Conservation (phyloP, 371 early-diverging fungal species). For the Smittium culicis region DNA sequence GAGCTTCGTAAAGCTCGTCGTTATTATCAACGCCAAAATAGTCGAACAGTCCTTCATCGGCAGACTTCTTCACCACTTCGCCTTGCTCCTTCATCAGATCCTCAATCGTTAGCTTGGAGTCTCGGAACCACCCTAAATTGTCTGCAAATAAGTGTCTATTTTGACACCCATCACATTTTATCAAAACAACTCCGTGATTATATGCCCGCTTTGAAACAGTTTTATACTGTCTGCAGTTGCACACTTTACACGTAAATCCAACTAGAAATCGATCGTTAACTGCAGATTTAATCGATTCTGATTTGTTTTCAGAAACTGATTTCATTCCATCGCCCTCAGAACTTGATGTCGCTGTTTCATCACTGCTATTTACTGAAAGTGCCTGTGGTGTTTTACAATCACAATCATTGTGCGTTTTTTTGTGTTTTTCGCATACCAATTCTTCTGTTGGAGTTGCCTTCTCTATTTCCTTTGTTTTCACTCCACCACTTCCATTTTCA, state of each 20-base stretch:
- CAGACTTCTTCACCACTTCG: slow-evolving; percentile 41
- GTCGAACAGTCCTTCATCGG: slow-evolving; percentile 24
- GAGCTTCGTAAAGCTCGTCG: neutral
- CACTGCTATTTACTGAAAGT: no score
- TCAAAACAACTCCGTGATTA: slow-evolving; percentile 79
- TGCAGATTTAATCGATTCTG: neutral
- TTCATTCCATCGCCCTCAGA: no score
- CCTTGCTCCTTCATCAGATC: slow-evolving; percentile 68
- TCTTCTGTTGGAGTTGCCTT: no score
- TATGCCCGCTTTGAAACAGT: slow-evolving; percentile 84
- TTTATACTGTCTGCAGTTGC: slow-evolving; percentile 66
- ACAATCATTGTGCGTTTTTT: no score
- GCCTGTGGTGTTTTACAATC: no score
- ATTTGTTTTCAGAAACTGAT: no score
- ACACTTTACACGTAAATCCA: slow-evolving; percentile 90
- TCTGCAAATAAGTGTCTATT: slow-evolving; percentile 91
- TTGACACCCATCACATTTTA: slow-evolving; percentile 80
- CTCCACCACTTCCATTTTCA: no score
- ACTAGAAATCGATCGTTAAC: slow-evolving; percentile 50
- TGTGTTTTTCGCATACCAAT: no score
- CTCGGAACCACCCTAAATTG: slow-evolving; percentile 82
- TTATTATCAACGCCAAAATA: slow-evolving; percentile 15
- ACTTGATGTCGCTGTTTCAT: no score
- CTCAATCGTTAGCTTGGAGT: slow-evolving; percentile 58
- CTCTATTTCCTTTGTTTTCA: no score